Base-by-base conservation (phyloP, 2,329 filamentous ascomycete genomes). In the Rhynchosporium agropyri region DNA sequence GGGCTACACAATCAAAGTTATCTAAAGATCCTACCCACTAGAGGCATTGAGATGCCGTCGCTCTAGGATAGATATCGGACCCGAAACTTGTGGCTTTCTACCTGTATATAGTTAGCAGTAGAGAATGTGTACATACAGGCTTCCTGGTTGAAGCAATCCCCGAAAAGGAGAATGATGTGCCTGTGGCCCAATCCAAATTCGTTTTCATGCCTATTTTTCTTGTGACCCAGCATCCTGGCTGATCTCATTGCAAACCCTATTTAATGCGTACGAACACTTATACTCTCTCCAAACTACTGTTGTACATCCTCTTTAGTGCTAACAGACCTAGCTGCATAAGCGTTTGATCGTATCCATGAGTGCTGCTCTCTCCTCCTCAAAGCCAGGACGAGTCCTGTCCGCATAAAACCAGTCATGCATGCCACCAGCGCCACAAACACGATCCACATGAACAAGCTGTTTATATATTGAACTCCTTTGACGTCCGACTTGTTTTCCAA, bases 1-100 rank as follows among this genome's bases (percentile, higher is more conserved):
- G 4, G 20, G 15, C n/a, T 61, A 61, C 43, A 61, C 59, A 26
- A 55, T 61, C 33, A 61, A 48, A 20, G 59, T 61, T n/a, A 26
- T 43, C 3, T 61, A 56, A 26, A 57, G 26, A 20, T 20, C 20
- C 20, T 20, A 20, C 20, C 20, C 20, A 20, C 20, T 20, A 20
- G 20, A 20, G 1, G 20, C 20, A 1, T 20, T 20, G 20, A 20
- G 20, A 20, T 20, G 20, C 20, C 1, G 20, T 20, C 20, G 20
- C 20, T 20, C 1, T 20, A 1, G 20, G 1, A 20, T 20, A 20
- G 20, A 20, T 1, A 20, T 36, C 5, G 33, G 33, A 6, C 33
- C 9, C 33, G 9, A 5, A 5, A 36, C 33, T 36, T 36, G 33
- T 36, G 33, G 33, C 20, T 13, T 54, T 54, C 36, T 54, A 54